Evolutionary conservation across 2,329 filamentous ascomycete species (phyloP).

Genomic region (Fusarium guadeloupense): DNA sequence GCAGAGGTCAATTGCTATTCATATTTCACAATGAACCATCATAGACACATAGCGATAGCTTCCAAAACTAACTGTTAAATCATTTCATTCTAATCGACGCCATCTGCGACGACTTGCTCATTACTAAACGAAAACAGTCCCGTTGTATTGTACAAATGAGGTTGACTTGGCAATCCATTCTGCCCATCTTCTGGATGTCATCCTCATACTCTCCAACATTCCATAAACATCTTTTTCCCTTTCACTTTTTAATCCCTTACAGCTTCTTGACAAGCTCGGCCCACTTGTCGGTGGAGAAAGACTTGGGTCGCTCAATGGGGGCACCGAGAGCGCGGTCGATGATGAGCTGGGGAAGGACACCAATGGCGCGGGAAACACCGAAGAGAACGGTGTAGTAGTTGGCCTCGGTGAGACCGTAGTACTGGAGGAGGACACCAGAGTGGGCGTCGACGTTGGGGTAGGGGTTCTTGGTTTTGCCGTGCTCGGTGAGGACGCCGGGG

Average conservation of each 20-base stretch:
- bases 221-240: constrained; percentile 19
- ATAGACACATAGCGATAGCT: not conserved
- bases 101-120: constrained; percentile 41
- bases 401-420: constrained; percentile 98
- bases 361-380: constrained; percentile 96
- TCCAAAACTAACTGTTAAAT: constrained; percentile 34
- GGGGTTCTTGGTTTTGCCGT: constrained; percentile 99
- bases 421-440: constrained; percentile 98
- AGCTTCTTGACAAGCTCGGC: constrained; percentile 92
- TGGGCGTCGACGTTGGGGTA: constrained; percentile 99
- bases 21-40: not conserved
- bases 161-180: constrained; percentile 34
- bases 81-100: constrained; percentile 40
- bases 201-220: constrained; percentile 30
- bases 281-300: constrained; percentile 97
- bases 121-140: constrained; percentile 44
- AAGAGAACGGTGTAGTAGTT: constrained; percentile 99
- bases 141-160: constrained; percentile 45
- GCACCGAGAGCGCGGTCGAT: constrained; percentile 97
- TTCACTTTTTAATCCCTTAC: constrained; percentile 61
- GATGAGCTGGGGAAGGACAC: constrained; percentile 99
- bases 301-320: constrained; percentile 98
- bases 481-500: constrained; percentile 95
- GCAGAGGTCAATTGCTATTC: not conserved
- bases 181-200: constrained; percentile 30